Evolutionary conservation across 2,329 filamentous ascomycete genomes (phyloP), one percentile per base, ranked within the genome.

Genomic region (Penicillium decumbens): DNA sequence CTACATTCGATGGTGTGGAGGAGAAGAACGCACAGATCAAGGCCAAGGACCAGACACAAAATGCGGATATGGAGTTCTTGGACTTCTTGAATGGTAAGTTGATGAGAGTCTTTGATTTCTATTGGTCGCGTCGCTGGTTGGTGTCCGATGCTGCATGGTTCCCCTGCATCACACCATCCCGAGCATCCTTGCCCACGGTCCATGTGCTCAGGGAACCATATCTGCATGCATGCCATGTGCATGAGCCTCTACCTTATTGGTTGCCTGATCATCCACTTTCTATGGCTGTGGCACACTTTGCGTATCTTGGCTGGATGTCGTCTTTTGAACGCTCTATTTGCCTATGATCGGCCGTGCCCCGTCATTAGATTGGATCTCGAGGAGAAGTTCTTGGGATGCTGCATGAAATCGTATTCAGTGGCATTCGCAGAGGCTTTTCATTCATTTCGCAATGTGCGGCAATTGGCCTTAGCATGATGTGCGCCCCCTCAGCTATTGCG

Each of bases 61-160:
- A 63, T 39, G 45, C 58, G 24, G 66, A 70, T 43, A 61, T 72
- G 57, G 69, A 73, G 32, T 73, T 72, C 37, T 51, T 73, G 62
- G 68, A 72, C 48, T 65, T 73, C 38, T 53, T 74, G 30, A 66
- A 68, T 61, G 68, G 72, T 74, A 61, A 68, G 71, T 68, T 35
- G 23, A 23, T 43, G 43, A 18, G 32, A 55, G 33, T 37, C 37
- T 13, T 38, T 32, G 12, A 39, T 39, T 41, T 15, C 38, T 55
- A 41, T 52, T 49, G 47, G 48, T 54, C 33, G 41, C 30, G 18
- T 59, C n/a, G 29, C 47, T 47, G 46, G 45, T 50, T 54, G 54
- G 43, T 41, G 37, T 47, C 23, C 23, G 10, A 24, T 43, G 42
- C 41, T 50, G 49, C 41, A 48, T 45, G 35, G 20, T 45, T 50